These are phyloP conservation scores for Ilex paraguariensis DNA, from an alignment of 305 asterid genomes.

Conservation along the genomic window DNA sequence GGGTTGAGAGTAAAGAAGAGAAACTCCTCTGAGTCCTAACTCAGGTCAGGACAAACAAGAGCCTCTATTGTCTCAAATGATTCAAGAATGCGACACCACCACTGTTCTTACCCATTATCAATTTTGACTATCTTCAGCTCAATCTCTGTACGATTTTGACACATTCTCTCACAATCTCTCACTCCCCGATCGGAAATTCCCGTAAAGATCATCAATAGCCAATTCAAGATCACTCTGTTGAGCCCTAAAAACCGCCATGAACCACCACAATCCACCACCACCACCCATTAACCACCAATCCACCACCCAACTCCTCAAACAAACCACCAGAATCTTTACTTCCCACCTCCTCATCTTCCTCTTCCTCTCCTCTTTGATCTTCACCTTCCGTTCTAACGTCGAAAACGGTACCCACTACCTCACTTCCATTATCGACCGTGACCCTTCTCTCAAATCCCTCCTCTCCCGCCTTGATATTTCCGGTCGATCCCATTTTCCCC, in stretches of 20 bases:
- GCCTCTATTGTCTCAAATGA: no score
- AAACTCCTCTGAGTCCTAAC: no score
- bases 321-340: conserved; percentile 36
- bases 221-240: no score
- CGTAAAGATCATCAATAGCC: no score
- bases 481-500: conserved; percentile 23
- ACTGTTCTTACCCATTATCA: no score
- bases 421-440: conserved; percentile 63
- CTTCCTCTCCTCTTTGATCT: conserved; percentile 58
- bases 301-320: conserved; percentile 56
- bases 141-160: no score
- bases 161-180: no score
- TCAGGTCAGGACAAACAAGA: no score
- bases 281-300: conserved; percentile 45
- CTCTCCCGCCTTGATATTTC: conserved; percentile 54
- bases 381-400: conserved; percentile 81
- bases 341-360: conserved; percentile 54
- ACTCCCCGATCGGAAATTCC: no score
- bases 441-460: conserved; percentile 54
- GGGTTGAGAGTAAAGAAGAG: no score
- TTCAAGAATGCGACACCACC: no score
- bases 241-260: not conserved
- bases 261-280: conserved; percentile 20
- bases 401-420: conserved; percentile 69
- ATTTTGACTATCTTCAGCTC: no score